Evolutionary conservation across 2,329 filamentous ascomycete species (phyloP), one percentile per base, ranked within the genome.

Genomic region (Pyrenophora teres): DNA sequence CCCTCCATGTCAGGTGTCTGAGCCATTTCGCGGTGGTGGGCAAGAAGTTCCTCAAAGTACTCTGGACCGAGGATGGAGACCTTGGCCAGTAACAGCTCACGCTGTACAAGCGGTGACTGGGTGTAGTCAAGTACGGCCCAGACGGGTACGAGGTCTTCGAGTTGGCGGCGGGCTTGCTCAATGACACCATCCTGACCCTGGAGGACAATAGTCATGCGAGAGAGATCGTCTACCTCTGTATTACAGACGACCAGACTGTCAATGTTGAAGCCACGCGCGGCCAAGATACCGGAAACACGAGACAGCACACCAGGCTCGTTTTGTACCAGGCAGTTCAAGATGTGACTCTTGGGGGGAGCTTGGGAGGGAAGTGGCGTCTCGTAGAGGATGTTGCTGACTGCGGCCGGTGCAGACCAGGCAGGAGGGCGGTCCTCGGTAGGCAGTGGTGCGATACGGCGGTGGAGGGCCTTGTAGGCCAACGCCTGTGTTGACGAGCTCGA

Each of bases 71-170:
- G 83, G 56, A 96, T 96, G 75, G 93, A 96, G 77, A 99, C 85
- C 81, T 99, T 99, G 67, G 94, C 93, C 32, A 99, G 85, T 7
- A 99, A 83, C 25, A 99, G 82, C 77, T 99, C 94, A 57, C 94
- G 88, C 83, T 99, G 94, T 16, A 99, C 94, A 19, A 99, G 85
- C 2, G 94, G 90, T 4, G 94, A 87, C 56, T 86, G 84, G 53
- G 92, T 97, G 78, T 99, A 99, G 78, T 99, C 94, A 51, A 99
- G 80, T 30, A 99, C 94, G 46, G 94, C 94, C 94, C 94, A 99
- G 52, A 99, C 94, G 19, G 94, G 94, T 19, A 99, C 94, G 43
- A 99, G 81, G 70, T 99, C 94, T 77, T 99, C 94, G 50, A 99
- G 81, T 78, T 99, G 94, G 59, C 94, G 84, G 59, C 94, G 86